Evolutionary conservation across 208 protist species (phyloP).

Genomic region (Crithidia brevicula): DNA sequence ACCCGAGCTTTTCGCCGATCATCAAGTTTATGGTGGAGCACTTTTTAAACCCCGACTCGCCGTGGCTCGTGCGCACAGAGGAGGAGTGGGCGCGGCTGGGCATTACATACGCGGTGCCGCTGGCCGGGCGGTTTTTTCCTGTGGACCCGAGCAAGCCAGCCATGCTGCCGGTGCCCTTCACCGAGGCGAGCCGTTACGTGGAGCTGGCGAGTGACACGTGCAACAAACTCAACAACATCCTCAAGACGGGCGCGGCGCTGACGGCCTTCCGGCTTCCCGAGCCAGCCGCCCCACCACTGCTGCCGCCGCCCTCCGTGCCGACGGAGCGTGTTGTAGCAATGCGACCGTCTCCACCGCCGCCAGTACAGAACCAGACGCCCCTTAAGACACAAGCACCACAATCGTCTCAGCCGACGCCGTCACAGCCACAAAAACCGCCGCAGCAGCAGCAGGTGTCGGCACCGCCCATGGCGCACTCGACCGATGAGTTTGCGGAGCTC

Average conservation of each 20-base stretch:
- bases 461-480: background rate
- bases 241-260: slow-evolving; percentile 29
- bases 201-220: slow-evolving; percentile 32
- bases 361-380: too few relatives aligned
- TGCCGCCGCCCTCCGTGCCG: background rate
- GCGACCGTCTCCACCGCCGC: background rate
- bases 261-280: slow-evolving; percentile 18
- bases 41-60: slow-evolving; percentile 39
- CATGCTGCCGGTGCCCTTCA: slow-evolving; percentile 34
- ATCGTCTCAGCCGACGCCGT: background rate
- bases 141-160: slow-evolving; percentile 29
- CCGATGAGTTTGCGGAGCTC: slow-evolving; percentile 14
- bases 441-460: background rate
- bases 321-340: background rate
- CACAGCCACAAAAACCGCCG: background rate
- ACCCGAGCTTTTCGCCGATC: slow-evolving; percentile 44
- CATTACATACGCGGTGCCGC: slow-evolving; percentile 59
- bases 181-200: slow-evolving; percentile 37
- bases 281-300: background rate
- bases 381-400: background rate
- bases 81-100: slow-evolving; percentile 48
- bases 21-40: slow-evolving; percentile 49
- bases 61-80: slow-evolving; percentile 47
- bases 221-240: slow-evolving; percentile 26
- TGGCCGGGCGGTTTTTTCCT: slow-evolving; percentile 45